Base-by-base conservation (phyloP, 2,329 filamentous ascomycete genomes). In the Cladosporium sp. region DNA sequence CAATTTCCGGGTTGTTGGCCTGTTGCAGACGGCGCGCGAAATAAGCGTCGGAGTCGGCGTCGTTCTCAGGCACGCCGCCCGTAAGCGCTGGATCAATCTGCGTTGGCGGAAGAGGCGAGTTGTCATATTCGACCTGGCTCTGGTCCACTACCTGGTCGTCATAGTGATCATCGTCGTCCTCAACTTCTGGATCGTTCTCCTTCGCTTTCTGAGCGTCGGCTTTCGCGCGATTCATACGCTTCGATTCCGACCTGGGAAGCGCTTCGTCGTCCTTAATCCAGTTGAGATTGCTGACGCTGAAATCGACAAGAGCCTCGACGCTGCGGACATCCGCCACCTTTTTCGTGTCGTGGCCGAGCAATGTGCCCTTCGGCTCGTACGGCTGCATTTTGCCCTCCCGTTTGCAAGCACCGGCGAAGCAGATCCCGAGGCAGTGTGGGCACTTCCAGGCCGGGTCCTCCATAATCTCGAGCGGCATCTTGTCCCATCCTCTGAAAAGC, bases 311-410 rank as follows among this genome's bases (percentile, higher is more conserved):
- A 19, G 84, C 85, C 68, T 97, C 92, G 5, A 95, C 83, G 63
- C 91, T 96, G 55, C 93, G 84, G 48, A 88, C 86, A 70, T 98
- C 93, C 2, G 93, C 92, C 45, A 97, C 84, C 33, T 87, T 86
- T 50, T 84, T 87, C 0, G 93, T 98, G 60, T 97, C 90, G 62
- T 96, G 90, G 0, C 93, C 93, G 2, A 97, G 79, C 1, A 92
- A 76, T 0, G 90, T 95, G 53, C 86, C 89, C 63, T 89, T 93
- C 0, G 93, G 93, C 48, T 87, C 82, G 63, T 95, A 95, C 0
- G 91, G 87, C 4, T 77, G 78, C 61, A 87, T 87, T n/a, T 79
- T 82, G 8, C 76, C 73, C 54, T 81, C 77, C 40, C 83, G 82
- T 33, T 87, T 83, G 68, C 93, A 98, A 42, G 77, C 75, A 10